Evolutionary conservation across 1,284 basidiomycete genomes (phyloP), one percentile per base, ranked within the genome.

Genomic region (Pseudozyma thailandica): DNA sequence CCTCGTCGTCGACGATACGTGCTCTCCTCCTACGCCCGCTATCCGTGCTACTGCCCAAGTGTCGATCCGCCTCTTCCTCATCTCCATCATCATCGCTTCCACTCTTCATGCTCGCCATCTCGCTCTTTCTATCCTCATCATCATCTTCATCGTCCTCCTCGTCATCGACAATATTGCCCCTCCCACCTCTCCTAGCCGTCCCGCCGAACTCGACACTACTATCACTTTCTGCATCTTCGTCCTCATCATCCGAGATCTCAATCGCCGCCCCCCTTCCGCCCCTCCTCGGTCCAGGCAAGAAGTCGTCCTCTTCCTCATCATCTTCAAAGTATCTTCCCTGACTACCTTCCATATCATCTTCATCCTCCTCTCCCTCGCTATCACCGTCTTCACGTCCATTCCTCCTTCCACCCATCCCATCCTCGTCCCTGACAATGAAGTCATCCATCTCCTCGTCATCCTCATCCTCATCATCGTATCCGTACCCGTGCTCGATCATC

Each of bases 361-460:
- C 35, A 3, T 30, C 43, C 33, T 26, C 41, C 18, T 20, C 30
- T 5, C 16, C 50, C 16, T 50, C 51, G 21, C 28, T 27, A 16
- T 37, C 48, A 26, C 28, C 37, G 10, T 23, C 30, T 18, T 37
- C 33, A 23, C 33, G 8, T 15, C 15, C 39, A 12, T 52, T 25
- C 35, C 37, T 42, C 2, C 8, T 20, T n/a, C 37, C 25, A 18
- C 42, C 45, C 1, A 39, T 26, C 25, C 50, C 30, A 28, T 45
- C 33, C 13, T 59, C 46, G 9, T 63, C 61, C 20, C 44, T 26
- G 15, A 61, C 61, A 35, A 71, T 71, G 39, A 71, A 65, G 38
- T 53, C 66, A 25, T 55, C 46, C 56, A 71, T 56, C 43, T 73
- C 72, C 7, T 58, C 64, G 20, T 70, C 61, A 8, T 69, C 57